Conservation (phyloP, 257 asterid species). For the Scutellaria minor region DNA sequence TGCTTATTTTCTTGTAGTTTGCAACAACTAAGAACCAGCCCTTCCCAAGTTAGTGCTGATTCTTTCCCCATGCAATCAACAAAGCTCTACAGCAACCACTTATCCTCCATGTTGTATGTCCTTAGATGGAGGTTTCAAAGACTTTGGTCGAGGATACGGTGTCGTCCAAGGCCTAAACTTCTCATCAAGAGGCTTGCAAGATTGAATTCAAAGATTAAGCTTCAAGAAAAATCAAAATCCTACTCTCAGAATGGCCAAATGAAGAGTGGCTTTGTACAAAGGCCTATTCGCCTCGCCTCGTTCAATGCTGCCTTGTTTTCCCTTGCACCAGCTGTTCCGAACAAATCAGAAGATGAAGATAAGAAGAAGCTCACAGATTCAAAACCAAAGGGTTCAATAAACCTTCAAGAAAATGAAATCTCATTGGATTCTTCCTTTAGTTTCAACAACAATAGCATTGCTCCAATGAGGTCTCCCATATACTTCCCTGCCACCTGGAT, state of each 20-base stretch:
- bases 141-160: slow-evolving; percentile 55
- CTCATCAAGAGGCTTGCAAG: slow-evolving; percentile 58
- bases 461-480: slow-evolving; percentile 79
- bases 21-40: not conserved
- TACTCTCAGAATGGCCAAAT: slow-evolving; percentile 15
- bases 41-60: not conserved
- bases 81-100: slow-evolving; percentile 39
- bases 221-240: slow-evolving; percentile 33
- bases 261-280: slow-evolving; percentile 18
- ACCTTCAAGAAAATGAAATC: slow-evolving; percentile 86
- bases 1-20: not conserved
- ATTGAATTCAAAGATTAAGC: slow-evolving; percentile 37
- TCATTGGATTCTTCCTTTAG: slow-evolving; percentile 33
- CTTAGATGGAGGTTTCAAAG: slow-evolving; percentile 53
- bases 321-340: slow-evolving; percentile 80
- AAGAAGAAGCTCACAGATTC: slow-evolving; percentile 15
- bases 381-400: slow-evolving; percentile 69
- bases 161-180: slow-evolving; percentile 55
- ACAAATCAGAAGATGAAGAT: slow-evolving; percentile 11
- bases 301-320: slow-evolving; percentile 91
- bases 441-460: not conserved
- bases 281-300: slow-evolving; percentile 75
- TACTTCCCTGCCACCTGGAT: slow-evolving; percentile 25
- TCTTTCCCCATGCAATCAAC: slow-evolving; percentile 49
- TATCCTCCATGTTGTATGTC: slow-evolving; percentile 43